phyloP scores from a whole-genome alignment of 345 rosid genomes.

The Boechera retrofracta region DNA sequence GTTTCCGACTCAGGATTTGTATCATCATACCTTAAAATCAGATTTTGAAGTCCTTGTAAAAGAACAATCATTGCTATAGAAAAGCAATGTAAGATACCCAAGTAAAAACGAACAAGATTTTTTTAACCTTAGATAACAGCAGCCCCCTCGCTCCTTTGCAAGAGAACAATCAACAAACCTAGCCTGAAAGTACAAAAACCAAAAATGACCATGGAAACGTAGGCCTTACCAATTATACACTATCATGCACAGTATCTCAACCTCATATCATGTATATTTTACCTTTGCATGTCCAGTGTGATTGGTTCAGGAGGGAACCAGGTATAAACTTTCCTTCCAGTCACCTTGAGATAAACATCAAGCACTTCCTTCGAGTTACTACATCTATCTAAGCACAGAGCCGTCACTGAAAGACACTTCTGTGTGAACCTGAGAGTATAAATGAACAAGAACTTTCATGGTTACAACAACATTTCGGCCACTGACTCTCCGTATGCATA shows the following conservation, averaged over 20 bases:
- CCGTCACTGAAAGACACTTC: conserved; percentile 77
- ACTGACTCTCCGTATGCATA: too few relatives aligned
- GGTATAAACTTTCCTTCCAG: conserved; percentile 76
- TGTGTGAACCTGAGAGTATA: conserved; percentile 69
- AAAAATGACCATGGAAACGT: conserved; percentile 15
- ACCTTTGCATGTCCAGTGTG: conserved; percentile 99
- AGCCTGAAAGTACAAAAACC: conserved; percentile 54
- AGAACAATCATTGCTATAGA: conserved; percentile 8
- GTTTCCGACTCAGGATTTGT: too few relatives aligned
- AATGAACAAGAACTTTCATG: not conserved
- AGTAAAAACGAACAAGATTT: conserved; percentile 18
- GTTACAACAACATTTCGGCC: not conserved
- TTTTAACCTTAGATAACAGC: conserved; percentile 77
- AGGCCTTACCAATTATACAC: not conserved
- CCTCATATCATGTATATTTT: conserved; percentile 30
- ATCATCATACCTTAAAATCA: too few relatives aligned
- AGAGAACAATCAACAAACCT: conserved; percentile 89
- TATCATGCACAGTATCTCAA: conserved; percentile 4
- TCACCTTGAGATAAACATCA: conserved; percentile 27
- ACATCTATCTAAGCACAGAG: conserved; percentile 52
- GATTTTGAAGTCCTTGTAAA: not conserved
- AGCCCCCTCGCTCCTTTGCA: conserved; percentile 79
- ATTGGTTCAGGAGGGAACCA: conserved; percentile 98
- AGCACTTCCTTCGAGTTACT: too few relatives aligned
- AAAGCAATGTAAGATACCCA: not conserved